Base-by-base conservation (phyloP, 148 eudicot species). In the Chenopodium quinoa region DNA sequence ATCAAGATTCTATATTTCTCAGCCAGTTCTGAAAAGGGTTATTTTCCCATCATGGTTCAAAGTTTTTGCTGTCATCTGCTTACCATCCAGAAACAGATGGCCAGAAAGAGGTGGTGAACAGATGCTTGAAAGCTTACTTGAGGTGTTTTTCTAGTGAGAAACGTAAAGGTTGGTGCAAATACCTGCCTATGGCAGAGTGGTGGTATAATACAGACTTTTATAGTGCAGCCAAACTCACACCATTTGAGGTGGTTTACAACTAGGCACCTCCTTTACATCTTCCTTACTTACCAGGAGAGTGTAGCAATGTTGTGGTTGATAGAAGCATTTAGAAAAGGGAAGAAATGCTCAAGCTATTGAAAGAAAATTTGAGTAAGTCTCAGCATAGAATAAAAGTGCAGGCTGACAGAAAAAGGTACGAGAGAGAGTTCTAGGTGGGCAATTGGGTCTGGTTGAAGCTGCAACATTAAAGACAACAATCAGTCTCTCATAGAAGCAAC, bases 381-480 rank as follows among this genome's bases (percentile, higher is more conserved):
- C 71, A 78, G 25, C 25, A 40, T 25, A 71, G 78, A 40, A 72
- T 78, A 75, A 63, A 27, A 31, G 3, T 4, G 8, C 71, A 60
- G 20, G 72, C 81, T 62, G 63, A 83, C 50, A 9, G 1, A 50
- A 7, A 74, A 8, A 34, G 73, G 10, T 13, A n/a, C 37, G 82
- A 78, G 16, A 58, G 77, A 2, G 22, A 4, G 4, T 82, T 71
- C 64, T 32, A 20, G 13, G 72, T 20, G 4, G 64, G 65, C 2
- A 79, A 83, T 72, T 78, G 71, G 77, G 74, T 72, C 4, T 83
- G 66, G 25, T 8, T 83, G 27, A 27, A 27, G 27, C 27, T 27
- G 27, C 27, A 27, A 27, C 27, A 27, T 27, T 27, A 27, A 27
- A 27, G 58, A 52, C 9, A 13, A 52, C 2, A 52, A 13, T 8